Base-by-base conservation (phyloP, 2,329 filamentous ascomycete species). In the Trichoderma endophyticum region DNA sequence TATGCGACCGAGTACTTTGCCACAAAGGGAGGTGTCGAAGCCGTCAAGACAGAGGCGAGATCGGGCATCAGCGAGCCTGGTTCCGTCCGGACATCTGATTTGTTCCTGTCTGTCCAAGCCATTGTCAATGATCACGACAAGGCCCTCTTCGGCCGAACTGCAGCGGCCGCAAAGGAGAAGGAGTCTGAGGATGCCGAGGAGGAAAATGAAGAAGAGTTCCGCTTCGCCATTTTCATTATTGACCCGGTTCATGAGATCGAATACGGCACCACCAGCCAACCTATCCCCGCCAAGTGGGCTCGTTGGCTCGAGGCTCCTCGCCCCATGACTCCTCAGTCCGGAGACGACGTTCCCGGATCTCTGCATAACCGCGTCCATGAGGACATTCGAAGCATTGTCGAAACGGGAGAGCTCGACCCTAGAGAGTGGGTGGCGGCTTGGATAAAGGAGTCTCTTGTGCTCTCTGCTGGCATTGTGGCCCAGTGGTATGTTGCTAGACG, bases 351-450 rank as follows among this genome's bases (percentile, higher is more conserved):
- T 61, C 75, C 76, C 12, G 80, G 81, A 39, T 76, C 79, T 3
- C 78, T 81, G 3, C 80, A 82, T 3, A 78, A 82, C 51, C 80
- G 80, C 11, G 79, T 84, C n/a, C 95, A 96, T 0, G 92, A 93
- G 32, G 94, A 95, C 78, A 98, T 99, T 77, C 87, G 89, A 26
- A 93, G 95, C 75, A 97, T 98, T 74, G 89, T 99, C 54, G 89
- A 90, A 77, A 83, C 83, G 59, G 90, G 89, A 9, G 89, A 88
- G 61, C 93, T 98, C 2, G 96, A 99, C 79, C 96, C 96, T 0
- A 88, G 96, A 72, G 96, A 99, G 81, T 99, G 96, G 96, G 93
- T 97, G 48, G 92, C 95, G 3, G 96, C 98, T 82, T 99, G 96
- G 96, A 88, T 99, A 61, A 95, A 98, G 83, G 95, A 98, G 83